A percentile compares a stretch with the other conserved stretches of the same genome.
Conservation (phyloP, 495 filamentous ascomycete genomes). For the Aspergillus baeticus region DNA sequence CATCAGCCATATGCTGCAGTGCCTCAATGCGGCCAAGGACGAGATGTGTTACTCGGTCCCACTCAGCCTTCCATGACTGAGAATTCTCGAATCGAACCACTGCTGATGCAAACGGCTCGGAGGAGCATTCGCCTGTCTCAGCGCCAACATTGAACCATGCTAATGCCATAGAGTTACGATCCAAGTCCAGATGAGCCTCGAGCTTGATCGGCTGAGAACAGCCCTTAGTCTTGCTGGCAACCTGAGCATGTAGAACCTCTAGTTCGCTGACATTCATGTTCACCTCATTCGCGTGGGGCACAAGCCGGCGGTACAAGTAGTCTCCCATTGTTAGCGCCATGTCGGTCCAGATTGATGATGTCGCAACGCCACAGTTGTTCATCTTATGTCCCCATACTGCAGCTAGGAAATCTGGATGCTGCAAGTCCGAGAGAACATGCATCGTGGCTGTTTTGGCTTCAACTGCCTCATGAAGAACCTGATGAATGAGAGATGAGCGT, state of each 20-base stretch:
- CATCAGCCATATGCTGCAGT: conserved; percentile 20
- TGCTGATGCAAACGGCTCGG: conserved; percentile 24
- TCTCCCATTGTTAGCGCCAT: conserved; percentile 27
- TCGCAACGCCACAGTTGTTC: background rate
- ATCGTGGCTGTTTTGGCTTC: background rate
- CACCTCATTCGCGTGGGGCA: conserved; percentile 8
- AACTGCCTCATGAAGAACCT: background rate
- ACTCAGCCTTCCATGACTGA: conserved; percentile 19
- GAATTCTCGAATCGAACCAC: conserved; percentile 17
- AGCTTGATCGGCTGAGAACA: conserved; percentile 15
- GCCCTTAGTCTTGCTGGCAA: conserved; percentile 9
- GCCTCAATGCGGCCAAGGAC: conserved; percentile 28
- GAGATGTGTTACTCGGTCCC: conserved; percentile 26
- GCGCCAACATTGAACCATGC: conserved; percentile 12
- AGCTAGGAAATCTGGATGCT: background rate
- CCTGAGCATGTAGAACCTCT: conserved; percentile 35
- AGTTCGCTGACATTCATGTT: conserved; percentile 28
- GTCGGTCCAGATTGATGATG: conserved; percentile 20
- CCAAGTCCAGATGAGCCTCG: conserved; percentile 10
- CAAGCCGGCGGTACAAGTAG: conserved; percentile 21
- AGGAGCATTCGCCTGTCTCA: background rate
- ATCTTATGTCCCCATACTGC: background rate
- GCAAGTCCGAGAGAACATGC: background rate
- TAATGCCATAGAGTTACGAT: background rate
- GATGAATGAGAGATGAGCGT: background rate